Evolutionary conservation across 2,329 filamentous ascomycete species (phyloP), one percentile per base, ranked within the genome.

Genomic region (Akanthomyces dipterigenus): DNA sequence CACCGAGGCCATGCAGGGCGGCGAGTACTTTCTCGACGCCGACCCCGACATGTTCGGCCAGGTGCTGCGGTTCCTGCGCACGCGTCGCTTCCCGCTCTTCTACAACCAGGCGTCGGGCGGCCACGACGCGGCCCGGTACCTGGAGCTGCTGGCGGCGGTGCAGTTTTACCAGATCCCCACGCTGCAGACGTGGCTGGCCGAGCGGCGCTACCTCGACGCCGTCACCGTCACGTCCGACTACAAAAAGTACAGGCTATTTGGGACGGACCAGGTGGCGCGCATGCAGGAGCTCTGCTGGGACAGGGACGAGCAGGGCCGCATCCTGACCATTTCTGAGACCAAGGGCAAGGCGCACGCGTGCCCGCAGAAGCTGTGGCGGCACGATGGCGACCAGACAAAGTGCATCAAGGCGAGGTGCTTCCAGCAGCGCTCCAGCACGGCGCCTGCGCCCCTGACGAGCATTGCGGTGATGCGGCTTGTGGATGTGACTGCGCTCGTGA

Each of bases 21-120:
- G 62, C 20, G 55, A 70, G 16, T 75, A 73, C 66, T 76, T 76
- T 64, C 61, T 78, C 40, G 75, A 77, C 63, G 69, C 70, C 0
- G 75, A 77, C 59, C 68, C 71, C 0, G 67, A 67, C 3, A 58
- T 74, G 6, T 77, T 78, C 63, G 63, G 65, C 16, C 69, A 76
- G 55, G 65, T 76, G 57, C 67, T 75, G 34, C 66, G 68, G 16
- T 73, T 71, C 64, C 68, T 76, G 49, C 71, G 73, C 38, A 70
- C 68, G 5, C 67, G 68, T 7, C 63, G 68, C 20, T 69, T 70
- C 58, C 73, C 76, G 0, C 59, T 78, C 6, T 74, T 75, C 65
- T 77, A 69, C 62, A 56, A 65, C 36, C 55, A 51, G 1, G 63
- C 62, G 5, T 57, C 59, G 1, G 71, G 74, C 5, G 71, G 74